Conservation (phyloP, 176 grass and related monocot genomes). For the Oryza glaberrima region DNA sequence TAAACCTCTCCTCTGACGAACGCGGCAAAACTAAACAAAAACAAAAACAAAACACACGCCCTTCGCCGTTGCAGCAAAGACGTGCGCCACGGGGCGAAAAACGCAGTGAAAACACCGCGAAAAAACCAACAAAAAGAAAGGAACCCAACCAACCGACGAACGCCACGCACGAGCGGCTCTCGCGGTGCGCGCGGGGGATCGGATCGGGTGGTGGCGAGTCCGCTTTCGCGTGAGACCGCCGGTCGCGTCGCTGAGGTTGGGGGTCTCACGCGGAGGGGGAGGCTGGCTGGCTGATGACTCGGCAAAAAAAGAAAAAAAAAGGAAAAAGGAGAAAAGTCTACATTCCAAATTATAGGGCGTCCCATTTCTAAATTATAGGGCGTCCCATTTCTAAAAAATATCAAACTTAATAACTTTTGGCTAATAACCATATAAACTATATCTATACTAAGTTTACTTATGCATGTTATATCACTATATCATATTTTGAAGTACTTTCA, state of each 20-base stretch:
- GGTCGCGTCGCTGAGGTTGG: not conserved
- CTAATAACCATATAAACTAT: no score
- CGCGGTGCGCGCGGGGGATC: not conserved
- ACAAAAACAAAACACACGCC: not conserved
- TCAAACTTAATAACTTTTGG: no score
- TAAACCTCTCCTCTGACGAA: not conserved
- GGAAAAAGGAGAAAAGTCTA: no score
- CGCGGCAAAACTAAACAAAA: no score
- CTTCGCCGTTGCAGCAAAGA: not conserved
- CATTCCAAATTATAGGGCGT: no score
- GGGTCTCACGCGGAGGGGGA: not conserved
- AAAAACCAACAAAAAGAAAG: not conserved
- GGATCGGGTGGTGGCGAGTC: slow-evolving; percentile 40
- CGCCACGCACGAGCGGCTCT: no score
- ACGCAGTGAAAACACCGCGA: not conserved
- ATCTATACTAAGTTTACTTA: no score
- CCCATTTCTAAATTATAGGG: no score
- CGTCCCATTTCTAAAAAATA: no score
- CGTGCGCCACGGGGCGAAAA: no score
- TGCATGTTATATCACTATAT: no score
- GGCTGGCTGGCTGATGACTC: slow-evolving; percentile 28
- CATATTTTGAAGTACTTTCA: no score
- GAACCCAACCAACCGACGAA: not conserved
- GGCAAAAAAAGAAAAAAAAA: not conserved
- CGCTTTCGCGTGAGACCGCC: slow-evolving; percentile 30